A percentile compares a stretch with the other conserved stretches of the same genome.
Evolutionary conservation across 768 basidiomycete genomes (phyloP).

Genomic region (Russula ochroleuca): DNA sequence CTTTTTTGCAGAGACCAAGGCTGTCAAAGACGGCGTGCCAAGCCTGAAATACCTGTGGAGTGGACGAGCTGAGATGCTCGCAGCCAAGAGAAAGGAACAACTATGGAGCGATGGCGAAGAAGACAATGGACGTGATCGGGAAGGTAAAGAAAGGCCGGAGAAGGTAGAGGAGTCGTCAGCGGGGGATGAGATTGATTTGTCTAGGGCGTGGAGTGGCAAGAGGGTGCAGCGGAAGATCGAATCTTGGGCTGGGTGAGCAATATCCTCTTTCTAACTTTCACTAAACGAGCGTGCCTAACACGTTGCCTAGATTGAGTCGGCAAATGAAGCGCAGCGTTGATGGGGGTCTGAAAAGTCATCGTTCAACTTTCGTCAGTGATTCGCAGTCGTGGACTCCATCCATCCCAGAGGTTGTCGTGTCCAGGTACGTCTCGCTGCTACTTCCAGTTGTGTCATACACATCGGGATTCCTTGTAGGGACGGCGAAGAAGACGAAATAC

Average conservation of each 20-base stretch:
- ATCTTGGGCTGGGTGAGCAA: slow-evolving; percentile 46
- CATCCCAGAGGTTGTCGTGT: slow-evolving; percentile 41
- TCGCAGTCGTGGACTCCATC: slow-evolving; percentile 27
- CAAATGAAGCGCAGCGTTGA: slow-evolving; percentile 38
- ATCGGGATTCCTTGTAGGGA: slow-evolving; percentile 17
- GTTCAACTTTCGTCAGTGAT: slow-evolving; percentile 20
- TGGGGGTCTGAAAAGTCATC: slow-evolving; percentile 29
- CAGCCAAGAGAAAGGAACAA: slow-evolving; percentile 37
- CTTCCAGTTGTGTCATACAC: neutral
- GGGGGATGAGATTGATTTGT: slow-evolving; percentile 33
- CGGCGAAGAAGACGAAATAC: slow-evolving; percentile 58
- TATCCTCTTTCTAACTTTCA: neutral
- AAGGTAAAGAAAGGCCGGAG: slow-evolving; percentile 32
- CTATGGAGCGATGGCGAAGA: slow-evolving; percentile 38
- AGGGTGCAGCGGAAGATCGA: slow-evolving; percentile 47
- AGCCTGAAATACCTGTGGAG: slow-evolving; percentile 36
- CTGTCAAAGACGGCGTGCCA: slow-evolving; percentile 35
- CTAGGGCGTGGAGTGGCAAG: slow-evolving; percentile 33
- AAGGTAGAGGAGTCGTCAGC: slow-evolving; percentile 31
- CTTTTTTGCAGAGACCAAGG: slow-evolving; percentile 37
- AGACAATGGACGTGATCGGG: slow-evolving; percentile 37
- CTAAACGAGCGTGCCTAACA: neutral
- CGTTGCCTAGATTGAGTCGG: slow-evolving; percentile 29
- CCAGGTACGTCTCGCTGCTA: slow-evolving; percentile 35
- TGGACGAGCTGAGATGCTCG: slow-evolving; percentile 35